A percentile compares a stretch with the other conserved stretches of the same genome.
Conservation (phyloP, 2,329 filamentous ascomycete genomes). For the Penicillium sp. region DNA sequence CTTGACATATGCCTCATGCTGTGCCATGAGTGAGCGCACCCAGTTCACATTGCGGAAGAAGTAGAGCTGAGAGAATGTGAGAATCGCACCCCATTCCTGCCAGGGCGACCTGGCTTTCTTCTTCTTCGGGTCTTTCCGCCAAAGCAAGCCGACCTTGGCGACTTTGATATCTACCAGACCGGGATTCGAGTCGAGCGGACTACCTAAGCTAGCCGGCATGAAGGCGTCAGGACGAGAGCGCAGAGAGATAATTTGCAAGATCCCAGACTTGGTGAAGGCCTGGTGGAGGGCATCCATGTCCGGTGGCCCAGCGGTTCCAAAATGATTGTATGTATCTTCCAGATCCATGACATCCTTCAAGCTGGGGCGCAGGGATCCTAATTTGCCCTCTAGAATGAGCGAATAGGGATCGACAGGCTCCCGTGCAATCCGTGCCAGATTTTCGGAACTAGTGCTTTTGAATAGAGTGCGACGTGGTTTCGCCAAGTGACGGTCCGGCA, state of each 20-base stretch:
- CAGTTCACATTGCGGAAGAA: constrained; percentile 92
- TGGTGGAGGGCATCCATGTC: constrained; percentile 80
- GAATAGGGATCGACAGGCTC: constrained; percentile 96
- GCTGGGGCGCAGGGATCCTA: constrained; percentile 78
- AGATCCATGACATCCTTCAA: constrained; percentile 89
- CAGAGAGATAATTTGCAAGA: constrained; percentile 92
- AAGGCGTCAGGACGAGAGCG: constrained; percentile 93
- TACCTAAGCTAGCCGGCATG: constrained; percentile 81
- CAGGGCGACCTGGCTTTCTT: constrained; percentile 92
- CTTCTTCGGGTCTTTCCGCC: constrained; percentile 92
- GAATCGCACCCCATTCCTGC: constrained; percentile 97
- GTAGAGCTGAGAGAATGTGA: constrained; percentile 95
- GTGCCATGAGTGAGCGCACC: constrained; percentile 86
- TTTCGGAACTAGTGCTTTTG: constrained; percentile 62
- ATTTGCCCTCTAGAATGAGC: constrained; percentile 82
- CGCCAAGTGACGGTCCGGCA: constrained; percentile 66
- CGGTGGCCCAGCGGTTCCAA: constrained; percentile 70
- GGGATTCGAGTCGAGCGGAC: constrained; percentile 80
- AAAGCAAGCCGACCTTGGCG: constrained; percentile 90
- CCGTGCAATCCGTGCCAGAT: constrained; percentile 62
- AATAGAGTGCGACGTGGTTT: constrained; percentile 71
- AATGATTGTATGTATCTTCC: constrained; percentile 87
- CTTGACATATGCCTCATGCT: constrained; percentile 79
- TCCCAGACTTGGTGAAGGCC: constrained; percentile 85
- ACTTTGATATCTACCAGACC: constrained; percentile 97